These are phyloP conservation scores for Diutina mesorugosa DNA, from an alignment of 1,139 yeast genomes.

Conservation along the genomic window DNA sequence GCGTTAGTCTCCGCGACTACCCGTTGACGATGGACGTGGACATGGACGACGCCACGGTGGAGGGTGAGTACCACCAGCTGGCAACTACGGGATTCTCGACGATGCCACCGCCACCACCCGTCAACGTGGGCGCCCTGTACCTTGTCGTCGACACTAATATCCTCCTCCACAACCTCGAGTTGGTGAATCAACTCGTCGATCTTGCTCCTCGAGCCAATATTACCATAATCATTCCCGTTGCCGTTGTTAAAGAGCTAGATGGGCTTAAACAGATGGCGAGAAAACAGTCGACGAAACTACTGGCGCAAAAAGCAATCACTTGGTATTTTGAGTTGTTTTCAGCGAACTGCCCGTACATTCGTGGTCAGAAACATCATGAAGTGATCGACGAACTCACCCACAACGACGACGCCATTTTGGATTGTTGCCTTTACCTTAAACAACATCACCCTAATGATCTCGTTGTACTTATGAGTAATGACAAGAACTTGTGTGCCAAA, in stretches of 20 bases:
- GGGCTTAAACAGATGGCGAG: conserved; percentile 25
- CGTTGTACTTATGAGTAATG: conserved; percentile 64
- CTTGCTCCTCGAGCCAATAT: conserved; percentile 30
- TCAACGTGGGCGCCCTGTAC: neutral
- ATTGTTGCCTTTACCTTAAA: conserved; percentile 64
- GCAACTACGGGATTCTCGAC: neutral
- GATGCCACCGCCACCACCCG: neutral
- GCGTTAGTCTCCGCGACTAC: neutral
- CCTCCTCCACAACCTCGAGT: conserved; percentile 34
- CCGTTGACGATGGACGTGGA: neutral
- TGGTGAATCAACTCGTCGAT: conserved; percentile 36
- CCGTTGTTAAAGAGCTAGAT: conserved; percentile 67
- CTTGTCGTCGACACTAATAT: conserved; percentile 74
- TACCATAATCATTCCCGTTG: conserved; percentile 50
- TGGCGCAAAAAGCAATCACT: conserved; percentile 39
- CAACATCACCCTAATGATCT: conserved; percentile 25
- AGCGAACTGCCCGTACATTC: conserved; percentile 30
- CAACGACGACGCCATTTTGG: conserved; percentile 78
- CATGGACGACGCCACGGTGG: neutral
- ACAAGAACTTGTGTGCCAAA: conserved; percentile 67
- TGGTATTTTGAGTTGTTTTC: conserved; percentile 68
- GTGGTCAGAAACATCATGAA: conserved; percentile 56
- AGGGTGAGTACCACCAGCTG: neutral
- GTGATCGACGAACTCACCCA: conserved; percentile 23
- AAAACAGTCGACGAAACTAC: too few species aligned